These are phyloP conservation scores for Austroboletus niveus DNA, from an alignment of 1,284 basidiomycete genomes.

Conservation along the genomic window DNA sequence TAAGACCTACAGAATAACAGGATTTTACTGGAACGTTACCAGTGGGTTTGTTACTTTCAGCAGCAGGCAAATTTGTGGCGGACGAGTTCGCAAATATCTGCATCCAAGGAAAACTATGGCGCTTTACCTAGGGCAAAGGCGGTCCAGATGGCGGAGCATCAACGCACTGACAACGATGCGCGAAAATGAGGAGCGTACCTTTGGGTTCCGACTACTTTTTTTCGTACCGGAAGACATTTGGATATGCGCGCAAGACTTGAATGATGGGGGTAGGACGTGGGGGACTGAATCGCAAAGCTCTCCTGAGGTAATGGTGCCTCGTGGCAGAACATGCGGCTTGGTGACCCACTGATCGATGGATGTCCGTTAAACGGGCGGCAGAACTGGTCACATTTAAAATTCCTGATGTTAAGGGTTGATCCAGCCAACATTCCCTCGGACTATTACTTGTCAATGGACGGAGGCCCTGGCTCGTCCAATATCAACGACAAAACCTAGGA, in stretches of 20 bases:
- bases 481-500: constrained; percentile 4
- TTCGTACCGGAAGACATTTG: not conserved
- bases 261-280: constrained; percentile 1
- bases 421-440: constrained; percentile 7
- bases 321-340: constrained; percentile 24
- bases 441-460: not conserved
- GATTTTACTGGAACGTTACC: constrained; percentile 13
- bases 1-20: constrained; percentile 8
- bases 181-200: not conserved
- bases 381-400: not conserved
- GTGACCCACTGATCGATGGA: constrained; percentile 15
- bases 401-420: constrained; percentile 10
- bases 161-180: not conserved
- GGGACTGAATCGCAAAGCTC: not conserved
- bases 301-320: constrained; percentile 16
- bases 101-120: no score
- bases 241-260: not conserved
- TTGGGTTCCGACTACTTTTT: no score
- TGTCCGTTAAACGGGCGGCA: constrained; percentile 1
- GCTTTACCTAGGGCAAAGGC: constrained; percentile 3
- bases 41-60: not conserved
- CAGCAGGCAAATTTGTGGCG: not conserved
- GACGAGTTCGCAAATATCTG: not conserved
- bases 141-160: constrained; percentile 2
- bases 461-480: not conserved